Evolutionary conservation across 352 stramenopile species (phyloP).

Genomic region (Phytophthora megakarya): DNA sequence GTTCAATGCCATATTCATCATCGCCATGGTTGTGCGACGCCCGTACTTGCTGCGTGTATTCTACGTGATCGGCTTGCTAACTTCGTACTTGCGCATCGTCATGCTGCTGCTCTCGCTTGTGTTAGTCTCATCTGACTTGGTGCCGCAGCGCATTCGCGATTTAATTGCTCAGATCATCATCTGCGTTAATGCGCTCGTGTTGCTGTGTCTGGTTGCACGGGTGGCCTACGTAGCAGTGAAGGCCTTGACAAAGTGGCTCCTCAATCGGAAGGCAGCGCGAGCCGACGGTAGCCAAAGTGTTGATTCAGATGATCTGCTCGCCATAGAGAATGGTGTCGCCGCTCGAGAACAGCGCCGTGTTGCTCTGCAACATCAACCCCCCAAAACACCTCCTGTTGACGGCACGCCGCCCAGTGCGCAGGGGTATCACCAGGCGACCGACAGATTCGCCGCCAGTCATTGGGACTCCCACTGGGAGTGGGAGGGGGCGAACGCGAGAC

Average conservation of each 20-base stretch:
- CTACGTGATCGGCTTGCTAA: conserved; percentile 42
- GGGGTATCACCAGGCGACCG: conserved; percentile 19
- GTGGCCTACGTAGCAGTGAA: conserved; percentile 45
- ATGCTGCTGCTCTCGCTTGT: conserved; percentile 52
- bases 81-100: conserved; percentile 50
- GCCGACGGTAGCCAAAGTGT: too few relatives aligned
- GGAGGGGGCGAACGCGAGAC: neutral
- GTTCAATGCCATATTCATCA: conserved; percentile 48
- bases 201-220: conserved; percentile 47
- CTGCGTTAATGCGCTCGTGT: conserved; percentile 42
- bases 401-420: conserved; percentile 25
- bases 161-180: conserved; percentile 50
- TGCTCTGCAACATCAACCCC: conserved; percentile 11
- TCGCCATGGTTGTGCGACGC: conserved; percentile 41
- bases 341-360: conserved; percentile 7
- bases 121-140: conserved; percentile 35
- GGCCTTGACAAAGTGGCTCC: conserved; percentile 22
- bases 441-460: conserved; percentile 6
- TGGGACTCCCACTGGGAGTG: conserved; percentile 10
- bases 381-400: conserved; percentile 16
- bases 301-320: conserved; percentile 19
- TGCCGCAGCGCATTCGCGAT: conserved; percentile 49
- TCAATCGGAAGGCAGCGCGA: conserved; percentile 13
- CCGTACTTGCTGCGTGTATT: conserved; percentile 51
- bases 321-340: conserved; percentile 18